Conservation (phyloP, 495 filamentous ascomycete species). For the Aspergillus mulundensis region DNA sequence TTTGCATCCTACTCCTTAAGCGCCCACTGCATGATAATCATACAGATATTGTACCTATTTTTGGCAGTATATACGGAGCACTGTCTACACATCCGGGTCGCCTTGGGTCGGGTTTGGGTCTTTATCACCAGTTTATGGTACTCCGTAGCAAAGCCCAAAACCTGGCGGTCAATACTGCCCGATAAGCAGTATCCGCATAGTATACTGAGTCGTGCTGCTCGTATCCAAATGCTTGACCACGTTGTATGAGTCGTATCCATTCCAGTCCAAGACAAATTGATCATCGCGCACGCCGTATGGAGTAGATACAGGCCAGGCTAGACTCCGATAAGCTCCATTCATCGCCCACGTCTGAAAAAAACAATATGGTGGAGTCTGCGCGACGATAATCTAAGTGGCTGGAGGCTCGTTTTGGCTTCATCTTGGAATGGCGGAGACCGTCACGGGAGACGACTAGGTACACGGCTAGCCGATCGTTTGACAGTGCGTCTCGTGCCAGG, state of each 20-base stretch:
- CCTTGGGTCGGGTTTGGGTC: no score
- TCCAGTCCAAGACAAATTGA: neutral
- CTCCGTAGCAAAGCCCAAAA: no score
- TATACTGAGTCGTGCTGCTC: neutral
- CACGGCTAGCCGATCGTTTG: slow-evolving; percentile 3
- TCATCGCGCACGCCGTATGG: neutral
- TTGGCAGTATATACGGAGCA: neutral
- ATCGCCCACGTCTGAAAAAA: slow-evolving; percentile 1
- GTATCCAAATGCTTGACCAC: neutral
- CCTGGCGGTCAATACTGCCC: no score
- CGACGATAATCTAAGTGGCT: slow-evolving; percentile 5
- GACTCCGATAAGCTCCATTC: neutral
- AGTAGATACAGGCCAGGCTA: neutral
- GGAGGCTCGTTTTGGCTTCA: neutral
- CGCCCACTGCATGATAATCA: neutral
- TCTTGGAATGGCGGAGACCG: no score
- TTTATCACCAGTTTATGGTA: no score
- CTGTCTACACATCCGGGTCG: no score
- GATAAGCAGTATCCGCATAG: no score
- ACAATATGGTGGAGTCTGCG: slow-evolving; percentile 3
- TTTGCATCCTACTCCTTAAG: neutral
- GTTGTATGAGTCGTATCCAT: neutral
- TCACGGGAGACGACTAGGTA: no score
- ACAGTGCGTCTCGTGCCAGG: neutral
- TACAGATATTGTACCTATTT: neutral